Base-by-base conservation (phyloP, 306 rosid genomes). In the Corylus heterophylla region DNA sequence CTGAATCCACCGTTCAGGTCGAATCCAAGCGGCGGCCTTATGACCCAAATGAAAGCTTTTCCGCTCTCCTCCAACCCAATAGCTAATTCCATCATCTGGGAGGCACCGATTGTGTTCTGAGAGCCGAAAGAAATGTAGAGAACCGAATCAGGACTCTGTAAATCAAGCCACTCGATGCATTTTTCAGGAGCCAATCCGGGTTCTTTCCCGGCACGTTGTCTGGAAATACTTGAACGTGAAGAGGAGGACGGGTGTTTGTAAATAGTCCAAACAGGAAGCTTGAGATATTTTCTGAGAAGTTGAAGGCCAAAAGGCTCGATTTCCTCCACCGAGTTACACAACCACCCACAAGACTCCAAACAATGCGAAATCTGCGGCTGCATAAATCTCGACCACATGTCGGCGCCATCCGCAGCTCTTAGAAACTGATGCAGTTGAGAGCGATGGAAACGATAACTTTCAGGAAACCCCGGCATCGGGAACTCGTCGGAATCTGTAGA, bases 41-140 rank as follows among this genome's bases (percentile, higher is more conserved):
- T 85, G 0, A 90, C 93, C 98, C 96, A 94, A 25, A 94, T 83
- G 78, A 92, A 92, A 1, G 81, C 54, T 35, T 54, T 88, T 0
- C 76, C 82, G 56, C 94, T 89, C 48, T 77, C 64, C 79, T 94
- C 98, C 78, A 92, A 82, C 0, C 94, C 98, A 1, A 44, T 67
- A 1, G 98, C 96, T 48, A 94, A 67, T 2, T 89, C 91, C 91
- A 83, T 85, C 97, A 94, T 92, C 27, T 90, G 93, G 63, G 85
- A 54, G 0, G 79, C 82, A 35, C 80, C 79, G 17, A 94, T 87
- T 0, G 96, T 88, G 86, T 92, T 88, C 86, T 94, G 98, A 13
- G 98, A 94, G 9, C 98, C 98, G 74, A 94, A 94, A 2, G 90
- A 92, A 51, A 94, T 76, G 81, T 92, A 92, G 8, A 94, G 55